phyloP scores from a whole-genome alignment of 1,284 basidiomycete genomes.

The Coriolopsis trogii region DNA sequence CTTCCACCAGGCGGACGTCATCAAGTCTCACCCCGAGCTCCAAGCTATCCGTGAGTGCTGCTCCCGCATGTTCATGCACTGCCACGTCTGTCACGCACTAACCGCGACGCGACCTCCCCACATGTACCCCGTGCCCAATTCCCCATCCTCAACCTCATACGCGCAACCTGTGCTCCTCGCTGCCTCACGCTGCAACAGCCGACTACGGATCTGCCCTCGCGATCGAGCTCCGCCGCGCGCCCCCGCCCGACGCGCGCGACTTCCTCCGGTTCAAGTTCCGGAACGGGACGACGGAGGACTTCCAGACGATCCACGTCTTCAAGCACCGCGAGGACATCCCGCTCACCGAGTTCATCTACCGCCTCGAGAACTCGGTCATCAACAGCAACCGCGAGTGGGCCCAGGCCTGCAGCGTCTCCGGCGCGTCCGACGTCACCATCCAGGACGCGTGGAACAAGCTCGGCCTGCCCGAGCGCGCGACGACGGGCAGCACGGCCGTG shows the following conservation, averaged over 20 bases:
- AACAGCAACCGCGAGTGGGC: conserved; percentile 71
- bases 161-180: background rate
- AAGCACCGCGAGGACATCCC: conserved; percentile 72
- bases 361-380: conserved; percentile 71
- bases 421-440: conserved; percentile 32
- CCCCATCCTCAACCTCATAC: background rate
- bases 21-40: conserved; percentile 58
- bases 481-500: conserved; percentile 41
- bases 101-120: conserved; percentile 13
- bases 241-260: conserved; percentile 74
- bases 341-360: conserved; percentile 78
- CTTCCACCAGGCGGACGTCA: conserved; percentile 75
- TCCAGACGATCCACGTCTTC: conserved; percentile 67
- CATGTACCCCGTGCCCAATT: background rate
- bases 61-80: background rate
- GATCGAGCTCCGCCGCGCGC: conserved; percentile 77
- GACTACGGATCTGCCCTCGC: conserved; percentile 79
- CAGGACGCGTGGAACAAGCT: conserved; percentile 30
- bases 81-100: background rate
- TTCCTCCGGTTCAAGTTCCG: conserved; percentile 85
- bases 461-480: conserved; percentile 31
- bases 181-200: conserved; percentile 45
- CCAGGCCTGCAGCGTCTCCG: conserved; percentile 54
- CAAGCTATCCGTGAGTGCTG: conserved; percentile 59
- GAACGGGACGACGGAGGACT: conserved; percentile 71